These are phyloP conservation scores for Nepenthes gracilis DNA, from an alignment of 148 eudicot genomes.

Conservation along the genomic window DNA sequence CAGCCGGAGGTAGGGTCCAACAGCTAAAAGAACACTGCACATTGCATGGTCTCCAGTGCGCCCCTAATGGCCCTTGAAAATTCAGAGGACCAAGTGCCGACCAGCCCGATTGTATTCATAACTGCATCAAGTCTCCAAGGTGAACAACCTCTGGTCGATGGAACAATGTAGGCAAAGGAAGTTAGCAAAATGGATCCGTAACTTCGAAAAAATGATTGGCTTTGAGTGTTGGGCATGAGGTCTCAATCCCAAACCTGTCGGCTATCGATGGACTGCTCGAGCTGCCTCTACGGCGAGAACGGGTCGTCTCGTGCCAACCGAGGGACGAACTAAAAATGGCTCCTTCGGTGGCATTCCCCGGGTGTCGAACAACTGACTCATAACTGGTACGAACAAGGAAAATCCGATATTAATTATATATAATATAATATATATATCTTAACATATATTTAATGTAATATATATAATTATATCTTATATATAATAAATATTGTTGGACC, in stretches of 20 bases:
- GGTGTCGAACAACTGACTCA: too few species aligned
- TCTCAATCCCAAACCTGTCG: conserved; percentile 6
- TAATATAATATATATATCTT: too few species aligned
- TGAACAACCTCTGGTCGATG: not conserved
- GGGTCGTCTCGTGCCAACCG: conserved; percentile 20
- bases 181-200: conserved; percentile 1
- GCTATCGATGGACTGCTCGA: conserved; percentile 1
- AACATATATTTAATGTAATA: too few species aligned
- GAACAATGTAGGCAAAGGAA: not conserved
- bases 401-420: too few species aligned
- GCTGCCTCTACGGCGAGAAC: not conserved
- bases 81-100: not conserved
- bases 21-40: not conserved
- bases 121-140: conserved; percentile 2
- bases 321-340: conserved; percentile 18
- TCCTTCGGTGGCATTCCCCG: not conserved
- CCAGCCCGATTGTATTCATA: not conserved
- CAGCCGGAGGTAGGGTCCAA: conserved; percentile 3
- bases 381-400: too few species aligned
- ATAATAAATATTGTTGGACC: too few species aligned
- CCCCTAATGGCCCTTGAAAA: conserved; percentile 1
- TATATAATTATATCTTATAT: too few species aligned
- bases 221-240: conserved; percentile 7
- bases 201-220: conserved; percentile 7
- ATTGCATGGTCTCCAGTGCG: not conserved